Percentiles rank a stretch among this genome's conserved stretches.
Conservation (phyloP, 768 basidiomycete genomes). For the Boletus eberwhitei region DNA sequence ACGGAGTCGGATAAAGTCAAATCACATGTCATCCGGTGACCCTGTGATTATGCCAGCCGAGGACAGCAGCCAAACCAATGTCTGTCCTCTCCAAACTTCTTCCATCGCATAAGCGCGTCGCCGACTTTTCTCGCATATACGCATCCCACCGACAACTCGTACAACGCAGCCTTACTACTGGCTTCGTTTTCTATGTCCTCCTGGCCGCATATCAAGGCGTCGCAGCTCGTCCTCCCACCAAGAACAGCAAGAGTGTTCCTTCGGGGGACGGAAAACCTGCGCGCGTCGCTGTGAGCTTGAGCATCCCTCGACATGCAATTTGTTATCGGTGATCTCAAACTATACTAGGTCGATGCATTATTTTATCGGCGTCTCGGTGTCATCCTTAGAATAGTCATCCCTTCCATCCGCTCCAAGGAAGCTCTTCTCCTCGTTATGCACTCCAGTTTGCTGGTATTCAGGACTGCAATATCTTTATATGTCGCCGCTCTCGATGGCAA, state of each 20-base stretch:
- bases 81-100: conserved; percentile 26
- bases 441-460: conserved; percentile 80
- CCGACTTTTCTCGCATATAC: conserved; percentile 52
- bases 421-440: conserved; percentile 85
- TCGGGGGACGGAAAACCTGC: conserved; percentile 42
- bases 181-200: conserved; percentile 71
- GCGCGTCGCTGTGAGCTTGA: conserved; percentile 61
- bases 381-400: conserved; percentile 87
- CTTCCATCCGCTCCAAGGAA: conserved; percentile 80
- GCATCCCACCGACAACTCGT: conserved; percentile 61
- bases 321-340: not conserved
- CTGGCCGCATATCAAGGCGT: conserved; percentile 59
- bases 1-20: not conserved
- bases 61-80: conserved; percentile 19
- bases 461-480: conserved; percentile 91
- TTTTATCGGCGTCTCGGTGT: conserved; percentile 79
- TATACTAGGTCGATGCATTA: conserved; percentile 77
- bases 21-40: conserved; percentile 11
- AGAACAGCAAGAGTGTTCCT: conserved; percentile 11
- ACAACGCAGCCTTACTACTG: conserved; percentile 65
- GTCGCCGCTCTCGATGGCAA: conserved; percentile 93
- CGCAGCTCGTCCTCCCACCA: conserved; percentile 39
- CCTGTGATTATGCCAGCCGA: no score
- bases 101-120: conserved; percentile 37
- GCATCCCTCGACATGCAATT: not conserved